Conservation (phyloP, 495 filamentous ascomycete species). For the Rhypophila decipiens region DNA sequence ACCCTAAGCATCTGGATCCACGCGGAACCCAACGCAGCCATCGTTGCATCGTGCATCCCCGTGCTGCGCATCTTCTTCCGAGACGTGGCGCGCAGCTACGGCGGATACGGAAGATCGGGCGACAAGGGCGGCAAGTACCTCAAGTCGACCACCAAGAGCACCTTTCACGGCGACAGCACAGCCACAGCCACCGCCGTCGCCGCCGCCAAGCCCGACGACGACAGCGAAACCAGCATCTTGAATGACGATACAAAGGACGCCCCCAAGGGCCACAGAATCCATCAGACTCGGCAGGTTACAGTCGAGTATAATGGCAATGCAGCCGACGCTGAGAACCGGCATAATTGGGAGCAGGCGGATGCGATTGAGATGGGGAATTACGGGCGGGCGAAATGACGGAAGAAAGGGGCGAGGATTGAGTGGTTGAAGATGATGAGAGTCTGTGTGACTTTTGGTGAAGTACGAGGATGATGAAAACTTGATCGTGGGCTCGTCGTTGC, state of each 20-base stretch:
- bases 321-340: background rate
- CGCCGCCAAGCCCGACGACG: background rate
- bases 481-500: no score
- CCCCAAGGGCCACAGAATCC: background rate
- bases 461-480: no score
- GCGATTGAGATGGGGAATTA: background rate
- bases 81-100: background rate
- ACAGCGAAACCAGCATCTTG: conserved; percentile 3
- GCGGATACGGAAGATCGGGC: background rate
- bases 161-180: background rate
- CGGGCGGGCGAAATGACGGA: no score
- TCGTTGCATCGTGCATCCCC: conserved; percentile 14
- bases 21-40: conserved; percentile 9
- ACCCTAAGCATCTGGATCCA: conserved; percentile 9
- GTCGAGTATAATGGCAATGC: background rate
- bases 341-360: background rate
- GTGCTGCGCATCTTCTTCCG: conserved; percentile 10
- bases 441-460: no score
- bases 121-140: background rate
- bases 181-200: background rate
- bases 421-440: no score
- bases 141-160: conserved; percentile 1
- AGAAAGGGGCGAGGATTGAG: no score
- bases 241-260: background rate
- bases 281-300: conserved; percentile 1